Conservation (phyloP, 2,329 filamentous ascomycete genomes). For the Pseudogymnoascus sp. region DNA sequence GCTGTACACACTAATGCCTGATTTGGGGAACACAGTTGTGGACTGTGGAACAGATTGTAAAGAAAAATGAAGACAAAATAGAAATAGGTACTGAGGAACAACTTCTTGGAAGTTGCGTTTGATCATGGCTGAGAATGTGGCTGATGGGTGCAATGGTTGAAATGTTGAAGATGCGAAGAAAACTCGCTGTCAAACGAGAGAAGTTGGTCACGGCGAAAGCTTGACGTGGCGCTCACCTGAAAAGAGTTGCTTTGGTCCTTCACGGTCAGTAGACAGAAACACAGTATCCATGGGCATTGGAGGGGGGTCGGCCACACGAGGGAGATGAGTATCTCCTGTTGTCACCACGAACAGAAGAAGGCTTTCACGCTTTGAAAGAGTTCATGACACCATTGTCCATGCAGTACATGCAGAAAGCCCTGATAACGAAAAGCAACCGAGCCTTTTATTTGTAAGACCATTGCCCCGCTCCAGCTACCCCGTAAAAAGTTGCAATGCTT, state of each 20-base stretch:
- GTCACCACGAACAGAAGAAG: constrained; percentile 5
- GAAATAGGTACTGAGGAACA: neutral
- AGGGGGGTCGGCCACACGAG: neutral
- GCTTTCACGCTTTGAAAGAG: constrained; percentile 10
- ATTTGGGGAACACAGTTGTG: constrained; percentile 5
- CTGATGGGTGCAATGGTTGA: neutral
- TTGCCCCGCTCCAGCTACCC: constrained; percentile 27
- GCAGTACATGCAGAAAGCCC: constrained; percentile 29
- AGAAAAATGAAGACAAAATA: neutral
- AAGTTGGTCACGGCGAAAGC: neutral
- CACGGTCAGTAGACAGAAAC: constrained; percentile 2
- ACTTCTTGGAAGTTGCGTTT: neutral
- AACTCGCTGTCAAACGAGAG: neutral
- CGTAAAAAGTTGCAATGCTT: constrained; percentile 17
- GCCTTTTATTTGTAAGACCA: constrained; percentile 26
- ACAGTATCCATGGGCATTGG: constrained; percentile 1
- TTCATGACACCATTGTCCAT: constrained; percentile 30
- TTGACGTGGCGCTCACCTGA: neutral
- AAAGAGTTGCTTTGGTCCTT: neutral
- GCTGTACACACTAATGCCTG: constrained; percentile 11
- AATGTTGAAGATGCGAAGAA: neutral
- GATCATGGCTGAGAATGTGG: neutral
- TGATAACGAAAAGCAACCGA: constrained; percentile 27
- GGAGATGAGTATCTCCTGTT: constrained; percentile 3
- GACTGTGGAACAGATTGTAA: neutral